Base-by-base conservation (phyloP, 768 basidiomycete genomes). In the Boletus fagicola region DNA sequence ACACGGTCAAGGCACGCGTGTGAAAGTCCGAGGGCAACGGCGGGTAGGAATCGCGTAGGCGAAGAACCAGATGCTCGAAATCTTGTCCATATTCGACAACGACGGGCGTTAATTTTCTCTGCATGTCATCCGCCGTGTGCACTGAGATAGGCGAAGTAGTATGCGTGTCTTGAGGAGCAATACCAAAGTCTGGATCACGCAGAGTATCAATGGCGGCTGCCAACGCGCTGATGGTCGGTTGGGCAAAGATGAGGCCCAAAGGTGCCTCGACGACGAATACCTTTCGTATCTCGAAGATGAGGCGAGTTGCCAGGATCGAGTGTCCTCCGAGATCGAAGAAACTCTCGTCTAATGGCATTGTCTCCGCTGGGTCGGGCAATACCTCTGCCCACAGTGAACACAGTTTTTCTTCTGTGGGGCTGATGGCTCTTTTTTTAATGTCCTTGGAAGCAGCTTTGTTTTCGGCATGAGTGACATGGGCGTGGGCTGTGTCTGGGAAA, bases 241-340 rank as follows among this genome's bases (percentile, higher is more conserved):
- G 77, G 51, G 94, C 90, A 70, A 98, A 99, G 48, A 98, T 86
- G 43, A 98, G 78, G 9, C 94, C 92, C 26, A 99, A 77, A 0
- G 96, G 95, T 5, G 93, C 94, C 53, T 95, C 86, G 20, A 97
- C 80, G 12, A 94, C 86, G 71, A 98, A 97, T 0, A 80, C 77
- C 74, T 95, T 97, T 66, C 97, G 87, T 52, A 99, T 87, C 74
- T 98, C 94, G 70, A 99, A 98, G 65, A 98, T 92, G 59, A 98
- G 85, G 26, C 95, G 88, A 2, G 97, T 99, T 0, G 97, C 97
- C 45, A 99, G 84, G 66, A 99, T 98, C 16, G 97, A 98, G 74
- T 99, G 97, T 8, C 97, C 97, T 48, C 97, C 97, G 43, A 98
- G 82, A 70, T 99, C 96, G 75, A 98, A 98, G 83, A 99, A 99